Evolutionary conservation across 1,284 basidiomycete genomes (phyloP), one percentile per base, ranked within the genome.

Genomic region (Pseudozyma hubeiensis): DNA sequence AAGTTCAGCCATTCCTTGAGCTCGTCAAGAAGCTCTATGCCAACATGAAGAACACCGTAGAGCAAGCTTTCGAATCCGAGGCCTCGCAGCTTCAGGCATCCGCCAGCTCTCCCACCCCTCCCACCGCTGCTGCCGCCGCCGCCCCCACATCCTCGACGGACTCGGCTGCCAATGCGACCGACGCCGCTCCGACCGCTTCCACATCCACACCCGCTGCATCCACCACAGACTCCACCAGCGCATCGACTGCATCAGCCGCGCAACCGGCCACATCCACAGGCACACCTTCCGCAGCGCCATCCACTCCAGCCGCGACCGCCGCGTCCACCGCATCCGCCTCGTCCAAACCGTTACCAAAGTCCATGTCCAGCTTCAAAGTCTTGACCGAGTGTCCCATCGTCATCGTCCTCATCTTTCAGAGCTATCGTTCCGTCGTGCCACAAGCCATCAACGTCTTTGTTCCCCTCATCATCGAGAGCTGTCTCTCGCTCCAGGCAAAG

Each of bases 351-450:
- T 56, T 83, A 31, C 69, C 79, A n/a, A 79, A 75, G 51, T 79
- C 75, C 67, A 67, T 73, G 50, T 70, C 69, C 39, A 96, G 94
- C 83, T 97, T 97, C 88, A 98, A 97, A 85, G 92, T 97, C 13
- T 87, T 98, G 29, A 91, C 93, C 7, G 97, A 99, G 85, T 92
- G 97, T 87, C 93, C 93, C 7, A 92, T 97, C 86, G 91, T 94
- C 17, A 90, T 97, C 75, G 93, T 97, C 43, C 90, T 95, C 44
- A 92, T 97, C 85, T 91, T 93, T 68, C 95, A 97, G 85, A 90
- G 90, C 34, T 91, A 92, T 65, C 87, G 88, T 40, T 84, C 90
- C 57, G 89, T 92, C 51, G 87, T 90, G 74, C 84, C 86, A 8
- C 87, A 90, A 8, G 88, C 90, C 31, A 89, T 97, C 73, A 89